Conservation (phyloP, 2,329 filamentous ascomycete genomes). For the Pseudogymnoascus sp. region DNA sequence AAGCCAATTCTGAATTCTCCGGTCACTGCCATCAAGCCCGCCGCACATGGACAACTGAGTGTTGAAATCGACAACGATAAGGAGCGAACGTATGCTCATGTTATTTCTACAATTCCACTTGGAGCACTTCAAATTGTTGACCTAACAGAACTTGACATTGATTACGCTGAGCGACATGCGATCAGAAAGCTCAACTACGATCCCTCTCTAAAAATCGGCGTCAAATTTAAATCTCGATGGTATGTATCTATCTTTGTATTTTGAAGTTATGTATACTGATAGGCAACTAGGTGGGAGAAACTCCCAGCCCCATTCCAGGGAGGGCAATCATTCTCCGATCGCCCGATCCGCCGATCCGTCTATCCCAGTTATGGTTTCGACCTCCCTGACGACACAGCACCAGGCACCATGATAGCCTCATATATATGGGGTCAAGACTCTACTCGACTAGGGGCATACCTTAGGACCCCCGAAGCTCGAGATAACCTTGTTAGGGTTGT, state of each 20-base stretch:
- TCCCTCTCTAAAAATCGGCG: constrained; percentile 27
- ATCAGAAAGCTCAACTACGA: constrained; percentile 28
- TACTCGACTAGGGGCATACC: constrained; percentile 24
- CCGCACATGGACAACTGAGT: constrained; percentile 6
- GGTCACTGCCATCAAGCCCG: constrained; percentile 13
- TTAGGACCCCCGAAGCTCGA: constrained; percentile 17
- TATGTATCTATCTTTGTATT: constrained; percentile 24
- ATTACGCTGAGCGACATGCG: constrained; percentile 22
- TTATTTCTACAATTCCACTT: constrained; percentile 21
- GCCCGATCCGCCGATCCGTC: constrained; percentile 25
- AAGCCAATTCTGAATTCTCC: constrained; percentile 8
- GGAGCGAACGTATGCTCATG: constrained; percentile 12
- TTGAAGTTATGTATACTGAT: background rate
- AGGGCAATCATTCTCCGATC: constrained; percentile 25
- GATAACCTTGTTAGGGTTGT: constrained; percentile 21
- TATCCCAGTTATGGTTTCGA: constrained; percentile 29
- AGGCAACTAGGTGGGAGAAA: background rate
- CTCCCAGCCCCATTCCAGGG: constrained; percentile 15
- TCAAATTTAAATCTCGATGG: constrained; percentile 29
- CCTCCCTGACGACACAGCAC: constrained; percentile 19
- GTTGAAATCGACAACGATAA: constrained; percentile 12
- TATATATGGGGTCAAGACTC: constrained; percentile 35
- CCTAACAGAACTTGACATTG: constrained; percentile 13
- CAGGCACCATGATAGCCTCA: constrained; percentile 31
- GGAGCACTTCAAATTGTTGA: constrained; percentile 17